A percentile compares a stretch with the other conserved stretches of the same genome.
phyloP scores from a whole-genome alignment of 2,329 filamentous ascomycete genomes.

The Colletotrichum scovillei region DNA sequence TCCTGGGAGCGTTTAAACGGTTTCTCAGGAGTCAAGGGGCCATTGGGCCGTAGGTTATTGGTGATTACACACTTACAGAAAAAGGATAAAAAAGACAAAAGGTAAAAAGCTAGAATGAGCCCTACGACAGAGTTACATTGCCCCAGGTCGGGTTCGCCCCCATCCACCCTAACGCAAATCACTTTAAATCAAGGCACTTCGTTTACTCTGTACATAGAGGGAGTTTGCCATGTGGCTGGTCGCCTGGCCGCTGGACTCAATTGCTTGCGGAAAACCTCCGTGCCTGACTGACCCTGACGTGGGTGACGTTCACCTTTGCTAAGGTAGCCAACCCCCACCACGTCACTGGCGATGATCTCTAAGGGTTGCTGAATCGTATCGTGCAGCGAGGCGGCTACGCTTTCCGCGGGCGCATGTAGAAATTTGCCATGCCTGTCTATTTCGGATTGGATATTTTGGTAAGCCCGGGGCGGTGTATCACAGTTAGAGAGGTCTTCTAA shows the following conservation, averaged over 20 bases:
- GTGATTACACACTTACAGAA: not conserved
- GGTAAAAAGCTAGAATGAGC: not conserved
- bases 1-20: slow-evolving; percentile 24
- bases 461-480: not conserved
- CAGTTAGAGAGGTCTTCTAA: not conserved
- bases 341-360: slow-evolving; percentile 26
- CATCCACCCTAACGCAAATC: not conserved
- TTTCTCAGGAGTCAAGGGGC: not conserved
- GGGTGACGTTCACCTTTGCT: not conserved
- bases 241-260: not conserved
- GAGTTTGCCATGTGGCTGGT: not conserved
- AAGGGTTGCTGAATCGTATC: not conserved
- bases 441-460: not conserved
- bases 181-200: not conserved
- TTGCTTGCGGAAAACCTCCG: slow-evolving; percentile 10
- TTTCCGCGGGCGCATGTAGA: not conserved
- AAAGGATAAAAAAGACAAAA: not conserved
- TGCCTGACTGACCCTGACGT: not conserved
- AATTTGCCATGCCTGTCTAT: not conserved
- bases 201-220: too few species aligned
- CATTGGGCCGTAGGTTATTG: not conserved
- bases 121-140: not conserved
- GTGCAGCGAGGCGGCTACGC: not conserved
- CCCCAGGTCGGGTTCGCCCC: not conserved
- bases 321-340: not conserved